phyloP scores from a whole-genome alignment of 441 rosid genomes.

The Mallotus japonicus region DNA sequence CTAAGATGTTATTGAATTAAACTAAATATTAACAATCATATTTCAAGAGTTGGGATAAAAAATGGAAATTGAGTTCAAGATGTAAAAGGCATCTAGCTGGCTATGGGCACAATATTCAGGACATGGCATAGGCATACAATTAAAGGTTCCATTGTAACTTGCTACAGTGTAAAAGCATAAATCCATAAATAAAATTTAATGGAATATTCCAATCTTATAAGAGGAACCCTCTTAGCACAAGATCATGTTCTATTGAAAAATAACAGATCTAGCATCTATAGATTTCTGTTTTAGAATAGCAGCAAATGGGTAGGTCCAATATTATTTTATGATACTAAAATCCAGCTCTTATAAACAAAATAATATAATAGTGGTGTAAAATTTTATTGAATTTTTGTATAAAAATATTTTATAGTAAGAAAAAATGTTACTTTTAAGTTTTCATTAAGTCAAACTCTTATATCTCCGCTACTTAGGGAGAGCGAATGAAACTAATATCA shows the following conservation, averaged over 20 bases:
- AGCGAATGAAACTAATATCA: no score
- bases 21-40: background rate
- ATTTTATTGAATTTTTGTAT: no score
- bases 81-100: background rate
- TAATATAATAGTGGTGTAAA: background rate
- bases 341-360: background rate
- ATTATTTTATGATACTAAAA: background rate
- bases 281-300: background rate
- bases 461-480: no score
- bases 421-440: no score
- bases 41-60: background rate
- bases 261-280: no score
- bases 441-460: no score
- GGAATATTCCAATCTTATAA: conserved; percentile 7
- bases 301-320: background rate
- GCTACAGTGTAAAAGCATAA: background rate
- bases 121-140: background rate
- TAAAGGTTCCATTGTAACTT: background rate
- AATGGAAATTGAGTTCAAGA: background rate
- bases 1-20: no score
- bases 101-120: background rate
- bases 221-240: background rate
- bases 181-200: background rate
- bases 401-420: no score
- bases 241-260: background rate